Percentiles rank a stretch among this genome's conserved stretches.
phyloP scores from a whole-genome alignment of 208 protist species.

The Crithidia acanthocephali region DNA sequence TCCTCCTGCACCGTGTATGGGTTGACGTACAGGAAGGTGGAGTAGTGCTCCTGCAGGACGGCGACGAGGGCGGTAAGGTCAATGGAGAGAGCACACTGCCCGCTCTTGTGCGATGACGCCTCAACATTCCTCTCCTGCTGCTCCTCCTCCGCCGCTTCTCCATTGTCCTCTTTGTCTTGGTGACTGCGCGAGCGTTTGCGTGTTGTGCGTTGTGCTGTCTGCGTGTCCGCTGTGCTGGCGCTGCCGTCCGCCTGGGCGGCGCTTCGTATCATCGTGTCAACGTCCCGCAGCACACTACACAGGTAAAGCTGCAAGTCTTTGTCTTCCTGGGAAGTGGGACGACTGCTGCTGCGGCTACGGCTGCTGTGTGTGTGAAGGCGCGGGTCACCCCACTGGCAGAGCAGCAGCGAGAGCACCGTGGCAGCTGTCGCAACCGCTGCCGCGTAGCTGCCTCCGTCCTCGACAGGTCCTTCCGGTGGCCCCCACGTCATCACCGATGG shows the following conservation, averaged over 20 bases:
- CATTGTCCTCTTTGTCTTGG: not conserved
- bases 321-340: not conserved
- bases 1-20: constrained; percentile 6
- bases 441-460: not conserved
- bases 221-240: not conserved
- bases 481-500: not conserved
- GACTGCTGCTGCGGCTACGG: not conserved
- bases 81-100: not conserved
- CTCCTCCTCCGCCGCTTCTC: not conserved
- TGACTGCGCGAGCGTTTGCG: not conserved
- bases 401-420: not conserved
- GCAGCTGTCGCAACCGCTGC: not conserved
- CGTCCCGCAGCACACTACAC: constrained; percentile 8
- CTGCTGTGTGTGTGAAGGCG: not conserved
- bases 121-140: not conserved
- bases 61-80: constrained; percentile 41
- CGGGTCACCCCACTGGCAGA: not conserved
- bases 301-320: constrained; percentile 13
- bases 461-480: not conserved
- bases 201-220: not conserved
- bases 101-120: not conserved
- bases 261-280: constrained; percentile 4
- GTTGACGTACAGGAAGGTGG: constrained; percentile 33
- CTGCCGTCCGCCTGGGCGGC: not conserved
- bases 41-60: constrained; percentile 40